Evolutionary conservation across 1,284 basidiomycete genomes (phyloP).

Genomic region (Uromyces viciae-fabae): DNA sequence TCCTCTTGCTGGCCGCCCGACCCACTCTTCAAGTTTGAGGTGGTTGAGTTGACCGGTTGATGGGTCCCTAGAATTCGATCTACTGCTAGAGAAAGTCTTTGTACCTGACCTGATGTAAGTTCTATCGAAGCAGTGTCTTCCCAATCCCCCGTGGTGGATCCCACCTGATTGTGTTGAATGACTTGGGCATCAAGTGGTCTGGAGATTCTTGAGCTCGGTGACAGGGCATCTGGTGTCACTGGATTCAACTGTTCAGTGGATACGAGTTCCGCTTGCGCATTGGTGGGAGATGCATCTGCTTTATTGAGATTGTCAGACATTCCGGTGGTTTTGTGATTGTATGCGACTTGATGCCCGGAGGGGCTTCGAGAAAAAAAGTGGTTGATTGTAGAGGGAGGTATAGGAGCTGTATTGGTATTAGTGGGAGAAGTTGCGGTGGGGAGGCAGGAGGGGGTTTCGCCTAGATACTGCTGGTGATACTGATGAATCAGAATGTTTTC

Average conservation of each 20-base stretch:
- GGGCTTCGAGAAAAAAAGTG: slow-evolving; percentile 8
- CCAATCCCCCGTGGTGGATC: background rate
- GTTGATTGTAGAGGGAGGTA: background rate
- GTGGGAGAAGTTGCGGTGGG: background rate
- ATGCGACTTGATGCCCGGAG: slow-evolving; percentile 26
- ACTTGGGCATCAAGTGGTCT: background rate
- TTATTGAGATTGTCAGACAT: background rate
- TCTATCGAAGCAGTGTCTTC: background rate
- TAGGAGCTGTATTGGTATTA: too few relatives aligned
- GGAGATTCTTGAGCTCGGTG: background rate
- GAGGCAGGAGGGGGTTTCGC: background rate
- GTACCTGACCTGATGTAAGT: background rate
- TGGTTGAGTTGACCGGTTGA: background rate
- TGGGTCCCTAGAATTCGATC: slow-evolving; percentile 34
- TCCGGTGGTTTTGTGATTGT: slow-evolving; percentile 18
- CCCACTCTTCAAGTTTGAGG: background rate
- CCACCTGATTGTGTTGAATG: background rate
- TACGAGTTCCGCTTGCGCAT: background rate
- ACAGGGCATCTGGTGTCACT: background rate
- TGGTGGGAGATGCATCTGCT: background rate
- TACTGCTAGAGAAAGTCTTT: slow-evolving; percentile 23
- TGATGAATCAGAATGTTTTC: slow-evolving; percentile 27
- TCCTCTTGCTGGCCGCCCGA: background rate
- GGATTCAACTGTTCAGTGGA: background rate
- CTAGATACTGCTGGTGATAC: slow-evolving; percentile 18